These are phyloP conservation scores for Rhodotorula glutinis DNA, from an alignment of 1,284 basidiomycete genomes.

Conservation along the genomic window DNA sequence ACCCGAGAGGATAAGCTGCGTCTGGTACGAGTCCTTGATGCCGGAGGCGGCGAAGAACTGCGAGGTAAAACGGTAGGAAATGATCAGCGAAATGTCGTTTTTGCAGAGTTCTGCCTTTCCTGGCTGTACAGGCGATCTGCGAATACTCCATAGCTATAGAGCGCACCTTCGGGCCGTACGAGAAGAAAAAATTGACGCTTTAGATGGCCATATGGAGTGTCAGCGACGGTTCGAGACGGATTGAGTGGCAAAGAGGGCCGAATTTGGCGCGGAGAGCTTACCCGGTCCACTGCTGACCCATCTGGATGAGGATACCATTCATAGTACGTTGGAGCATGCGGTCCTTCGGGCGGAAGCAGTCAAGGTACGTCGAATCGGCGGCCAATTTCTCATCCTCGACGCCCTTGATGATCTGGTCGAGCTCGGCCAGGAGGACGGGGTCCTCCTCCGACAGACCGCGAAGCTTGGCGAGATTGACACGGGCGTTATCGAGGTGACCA, in stretches of 20 bases:
- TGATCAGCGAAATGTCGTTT: constrained; percentile 8
- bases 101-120: not conserved
- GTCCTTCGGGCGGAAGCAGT: constrained; percentile 51
- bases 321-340: constrained; percentile 50
- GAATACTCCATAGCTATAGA: constrained; percentile 9
- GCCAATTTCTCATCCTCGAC: constrained; percentile 47
- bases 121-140: not conserved
- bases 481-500: constrained; percentile 48
- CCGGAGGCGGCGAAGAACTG: constrained; percentile 49
- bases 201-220: not conserved
- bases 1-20: constrained; percentile 52
- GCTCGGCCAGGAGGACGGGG: constrained; percentile 46
- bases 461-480: constrained; percentile 49
- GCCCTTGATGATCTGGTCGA: constrained; percentile 47
- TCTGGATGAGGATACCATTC: constrained; percentile 46
- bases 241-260: too few species aligned
- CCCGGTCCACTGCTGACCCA: constrained; percentile 50
- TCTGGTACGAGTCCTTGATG: constrained; percentile 50
- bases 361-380: constrained; percentile 47
- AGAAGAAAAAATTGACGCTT: constrained; percentile 19
- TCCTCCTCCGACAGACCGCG: constrained; percentile 48
- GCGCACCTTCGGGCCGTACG: constrained; percentile 10
- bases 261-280: constrained; percentile 40
- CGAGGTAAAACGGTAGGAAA: constrained; percentile 21
- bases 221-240: not conserved